Percentiles rank a stretch among this genome's conserved stretches.
Evolutionary conservation across 495 filamentous ascomycete species (phyloP).

Genomic region (Xylaria venustula): DNA sequence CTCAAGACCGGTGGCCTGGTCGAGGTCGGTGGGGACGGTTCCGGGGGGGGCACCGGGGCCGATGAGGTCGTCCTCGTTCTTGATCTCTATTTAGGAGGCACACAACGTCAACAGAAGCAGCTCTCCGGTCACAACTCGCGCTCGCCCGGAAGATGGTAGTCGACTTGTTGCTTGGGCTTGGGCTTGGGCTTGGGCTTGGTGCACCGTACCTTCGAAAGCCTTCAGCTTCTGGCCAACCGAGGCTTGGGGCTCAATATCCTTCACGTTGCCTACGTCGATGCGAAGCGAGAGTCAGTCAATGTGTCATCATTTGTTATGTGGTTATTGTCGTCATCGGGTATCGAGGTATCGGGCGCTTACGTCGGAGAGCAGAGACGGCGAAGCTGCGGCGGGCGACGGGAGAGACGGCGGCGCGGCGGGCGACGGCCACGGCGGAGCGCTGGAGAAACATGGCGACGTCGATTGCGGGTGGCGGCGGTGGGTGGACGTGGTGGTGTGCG

Average conservation of each 20-base stretch:
- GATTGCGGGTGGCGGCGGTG: neutral
- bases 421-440: conserved; percentile 71
- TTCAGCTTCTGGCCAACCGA: conserved; percentile 22
- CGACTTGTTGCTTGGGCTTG: too few relatives aligned
- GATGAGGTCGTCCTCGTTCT: conserved; percentile 74
- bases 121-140: conserved; percentile 5
- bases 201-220: conserved; percentile 26
- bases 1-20: conserved; percentile 95
- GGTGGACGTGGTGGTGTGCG: neutral
- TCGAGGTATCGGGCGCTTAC: conserved; percentile 43
- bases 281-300: conserved; percentile 16
- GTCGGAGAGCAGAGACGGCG: conserved; percentile 55
- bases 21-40: conserved; percentile 86
- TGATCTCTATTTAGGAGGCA: conserved; percentile 64
- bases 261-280: conserved; percentile 24
- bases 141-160: neutral
- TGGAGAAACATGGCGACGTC: conserved; percentile 73
- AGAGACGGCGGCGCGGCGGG: conserved; percentile 64
- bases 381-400: conserved; percentile 60
- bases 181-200: too few relatives aligned
- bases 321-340: neutral
- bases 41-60: conserved; percentile 77
- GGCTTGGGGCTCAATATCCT: conserved; percentile 25
- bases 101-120: conserved; percentile 1
- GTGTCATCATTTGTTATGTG: conserved; percentile 1